Evolutionary conservation across 2,329 filamentous ascomycete species (phyloP).

Genomic region (Chaetothyriales sp.): DNA sequence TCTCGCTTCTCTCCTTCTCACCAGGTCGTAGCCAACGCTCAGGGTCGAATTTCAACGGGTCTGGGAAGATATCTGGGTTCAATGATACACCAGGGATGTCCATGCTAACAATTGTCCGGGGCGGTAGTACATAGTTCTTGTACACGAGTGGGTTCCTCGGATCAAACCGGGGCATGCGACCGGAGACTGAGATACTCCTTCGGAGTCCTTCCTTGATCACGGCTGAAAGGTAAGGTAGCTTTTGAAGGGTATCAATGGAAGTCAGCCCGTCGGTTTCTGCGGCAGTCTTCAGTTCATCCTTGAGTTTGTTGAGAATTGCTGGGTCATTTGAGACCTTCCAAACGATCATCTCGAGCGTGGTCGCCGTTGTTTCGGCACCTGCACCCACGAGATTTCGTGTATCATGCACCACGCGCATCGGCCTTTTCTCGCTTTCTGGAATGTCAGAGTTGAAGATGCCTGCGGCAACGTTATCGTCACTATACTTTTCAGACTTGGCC

Average conservation of each 20-base stretch:
- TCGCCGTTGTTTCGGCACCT: constrained; percentile 15
- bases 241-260: constrained; percentile 8
- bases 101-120: constrained; percentile 17
- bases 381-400: constrained; percentile 14
- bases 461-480: constrained; percentile 16
- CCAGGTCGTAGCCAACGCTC: constrained; percentile 18
- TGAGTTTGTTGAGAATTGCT: not conserved
- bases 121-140: constrained; percentile 11
- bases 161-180: constrained; percentile 14
- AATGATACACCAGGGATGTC: constrained; percentile 12
- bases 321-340: not conserved
- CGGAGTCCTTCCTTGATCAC: constrained; percentile 38
- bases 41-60: constrained; percentile 26
- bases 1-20: constrained; percentile 16
- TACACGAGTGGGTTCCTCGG: constrained; percentile 7
- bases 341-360: constrained; percentile 9
- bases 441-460: constrained; percentile 19
- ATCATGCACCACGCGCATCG: constrained; percentile 19
- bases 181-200: constrained; percentile 31
- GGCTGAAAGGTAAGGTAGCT: constrained; percentile 35
- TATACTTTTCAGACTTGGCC: constrained; percentile 8
- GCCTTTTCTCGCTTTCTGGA: constrained; percentile 22
- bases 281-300: not conserved
- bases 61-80: constrained; percentile 23
- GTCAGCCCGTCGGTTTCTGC: constrained; percentile 2